Conservation (phyloP, 495 filamentous ascomycete genomes). For the Tuber brumale region DNA sequence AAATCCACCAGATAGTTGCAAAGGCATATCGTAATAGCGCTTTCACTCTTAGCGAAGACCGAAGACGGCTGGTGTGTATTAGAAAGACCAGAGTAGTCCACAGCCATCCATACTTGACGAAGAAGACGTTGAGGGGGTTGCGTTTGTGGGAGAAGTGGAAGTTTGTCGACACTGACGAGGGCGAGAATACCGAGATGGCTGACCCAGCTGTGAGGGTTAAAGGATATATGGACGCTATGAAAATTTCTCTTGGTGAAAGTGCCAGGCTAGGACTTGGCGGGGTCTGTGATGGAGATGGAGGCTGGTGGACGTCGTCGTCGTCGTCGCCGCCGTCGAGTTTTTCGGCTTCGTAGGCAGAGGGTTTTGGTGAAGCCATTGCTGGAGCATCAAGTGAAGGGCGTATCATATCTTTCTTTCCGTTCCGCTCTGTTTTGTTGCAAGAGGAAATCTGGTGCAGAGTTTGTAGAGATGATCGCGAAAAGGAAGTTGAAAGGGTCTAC, state of each 20-base stretch:
- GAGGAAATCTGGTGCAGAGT: background rate
- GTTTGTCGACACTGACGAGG: slow-evolving; percentile 54
- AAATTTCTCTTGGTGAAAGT: slow-evolving; percentile 53
- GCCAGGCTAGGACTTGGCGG: background rate
- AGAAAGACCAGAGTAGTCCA: slow-evolving; percentile 73
- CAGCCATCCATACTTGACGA: slow-evolving; percentile 91
- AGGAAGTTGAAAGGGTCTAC: background rate
- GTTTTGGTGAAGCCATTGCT: slow-evolving; percentile 24
- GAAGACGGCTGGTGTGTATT: slow-evolving; percentile 40
- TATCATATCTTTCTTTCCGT: background rate
- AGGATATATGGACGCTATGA: slow-evolving; percentile 65
- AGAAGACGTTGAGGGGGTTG: slow-evolving; percentile 83
- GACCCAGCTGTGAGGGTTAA: slow-evolving; percentile 69
- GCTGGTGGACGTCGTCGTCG: slow-evolving; percentile 5
- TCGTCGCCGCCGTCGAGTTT: slow-evolving; percentile 4
- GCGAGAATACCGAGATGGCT: slow-evolving; percentile 69
- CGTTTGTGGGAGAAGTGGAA: slow-evolving; percentile 89
- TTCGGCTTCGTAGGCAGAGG: slow-evolving; percentile 8
- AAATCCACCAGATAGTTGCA: slow-evolving; percentile 67
- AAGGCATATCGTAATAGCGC: slow-evolving; percentile 61
- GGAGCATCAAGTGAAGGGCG: background rate
- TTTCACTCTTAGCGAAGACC: slow-evolving; percentile 44
- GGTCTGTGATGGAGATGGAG: background rate
- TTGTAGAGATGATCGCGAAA: background rate
- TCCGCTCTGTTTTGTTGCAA: background rate